Conservation (phyloP, 2,329 filamentous ascomycete genomes). For the Aspergillus amoenus region DNA sequence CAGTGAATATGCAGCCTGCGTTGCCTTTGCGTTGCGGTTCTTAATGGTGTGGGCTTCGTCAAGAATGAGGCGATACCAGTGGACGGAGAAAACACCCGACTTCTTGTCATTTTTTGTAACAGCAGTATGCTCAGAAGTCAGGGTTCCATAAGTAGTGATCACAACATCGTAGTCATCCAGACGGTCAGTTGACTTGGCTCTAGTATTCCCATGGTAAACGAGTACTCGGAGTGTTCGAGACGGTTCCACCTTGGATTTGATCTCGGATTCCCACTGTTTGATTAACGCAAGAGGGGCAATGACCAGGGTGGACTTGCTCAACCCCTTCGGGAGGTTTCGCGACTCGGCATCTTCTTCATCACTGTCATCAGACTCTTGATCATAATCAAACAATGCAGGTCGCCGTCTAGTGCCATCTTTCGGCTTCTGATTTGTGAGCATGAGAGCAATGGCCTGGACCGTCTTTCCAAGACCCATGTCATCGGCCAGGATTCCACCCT, state of each 20-base stretch:
- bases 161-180: slow-evolving; percentile 89
- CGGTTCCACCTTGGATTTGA: slow-evolving; percentile 73
- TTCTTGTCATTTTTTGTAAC: slow-evolving; percentile 65
- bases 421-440: slow-evolving; percentile 78
- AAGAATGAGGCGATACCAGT: slow-evolving; percentile 94
- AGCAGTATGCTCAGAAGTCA: slow-evolving; percentile 83
- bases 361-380: slow-evolving; percentile 43
- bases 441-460: slow-evolving; percentile 84
- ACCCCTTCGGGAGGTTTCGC: slow-evolving; percentile 66
- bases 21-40: slow-evolving; percentile 93
- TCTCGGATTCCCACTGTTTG: slow-evolving; percentile 94
- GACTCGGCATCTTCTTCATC: slow-evolving; percentile 44
- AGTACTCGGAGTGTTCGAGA: slow-evolving; percentile 74
- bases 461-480: slow-evolving; percentile 97
- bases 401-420: slow-evolving; percentile 38
- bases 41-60: slow-evolving; percentile 99
- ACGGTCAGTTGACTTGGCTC: slow-evolving; percentile 75
- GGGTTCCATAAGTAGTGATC: slow-evolving; percentile 93
- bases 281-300: slow-evolving; percentile 92
- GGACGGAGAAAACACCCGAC: slow-evolving; percentile 81
- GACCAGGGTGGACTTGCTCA: slow-evolving; percentile 81
- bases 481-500: slow-evolving; percentile 92
- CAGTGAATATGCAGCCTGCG: slow-evolving; percentile 85
- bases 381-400: slow-evolving; percentile 48
- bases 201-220: slow-evolving; percentile 85